phyloP scores from a whole-genome alignment of 2,329 filamentous ascomycete genomes.

The Cryphonectria nitschkei region DNA sequence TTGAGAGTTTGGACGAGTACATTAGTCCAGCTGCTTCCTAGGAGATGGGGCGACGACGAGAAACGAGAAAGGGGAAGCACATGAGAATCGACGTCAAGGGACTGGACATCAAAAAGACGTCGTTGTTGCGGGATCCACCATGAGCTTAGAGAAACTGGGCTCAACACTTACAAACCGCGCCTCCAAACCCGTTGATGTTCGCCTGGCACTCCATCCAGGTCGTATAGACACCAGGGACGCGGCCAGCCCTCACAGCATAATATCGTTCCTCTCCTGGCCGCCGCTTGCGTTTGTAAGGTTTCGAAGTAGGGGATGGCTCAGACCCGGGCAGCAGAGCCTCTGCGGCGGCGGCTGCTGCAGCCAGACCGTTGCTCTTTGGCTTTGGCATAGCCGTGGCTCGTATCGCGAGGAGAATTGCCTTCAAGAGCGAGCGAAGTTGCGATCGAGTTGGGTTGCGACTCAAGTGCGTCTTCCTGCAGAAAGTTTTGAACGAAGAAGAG shows the following conservation, averaged over 20 bases:
- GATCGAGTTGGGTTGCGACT: not conserved
- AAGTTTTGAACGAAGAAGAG: conserved; percentile 10
- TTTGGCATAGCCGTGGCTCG: conserved; percentile 22
- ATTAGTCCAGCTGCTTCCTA: not conserved
- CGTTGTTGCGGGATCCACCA: conserved; percentile 17
- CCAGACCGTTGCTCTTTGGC: conserved; percentile 13
- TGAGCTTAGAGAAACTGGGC: not conserved
- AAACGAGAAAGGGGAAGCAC: not conserved
- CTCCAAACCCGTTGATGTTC: conserved; percentile 63
- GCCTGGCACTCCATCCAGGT: conserved; percentile 64
- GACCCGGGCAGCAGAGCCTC: conserved; percentile 3
- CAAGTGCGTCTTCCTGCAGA: conserved; percentile 15
- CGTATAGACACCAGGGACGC: conserved; percentile 63
- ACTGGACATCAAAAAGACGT: conserved; percentile 11
- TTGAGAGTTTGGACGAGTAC: conserved; percentile 40
- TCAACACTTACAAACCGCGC: conserved; percentile 66
- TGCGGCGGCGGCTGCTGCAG: not conserved
- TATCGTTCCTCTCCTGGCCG: conserved; percentile 55
- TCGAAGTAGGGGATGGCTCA: conserved; percentile 19
- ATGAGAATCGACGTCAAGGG: not conserved
- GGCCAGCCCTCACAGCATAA: conserved; percentile 64
- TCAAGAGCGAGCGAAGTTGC: conserved; percentile 6
- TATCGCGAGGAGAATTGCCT: conserved; percentile 19
- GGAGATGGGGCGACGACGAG: not conserved
- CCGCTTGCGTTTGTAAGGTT: conserved; percentile 48